These are phyloP conservation scores for Schoenoplectus tabernaemontani DNA, from an alignment of 202 grass and related monocot species.

Conservation along the genomic window DNA sequence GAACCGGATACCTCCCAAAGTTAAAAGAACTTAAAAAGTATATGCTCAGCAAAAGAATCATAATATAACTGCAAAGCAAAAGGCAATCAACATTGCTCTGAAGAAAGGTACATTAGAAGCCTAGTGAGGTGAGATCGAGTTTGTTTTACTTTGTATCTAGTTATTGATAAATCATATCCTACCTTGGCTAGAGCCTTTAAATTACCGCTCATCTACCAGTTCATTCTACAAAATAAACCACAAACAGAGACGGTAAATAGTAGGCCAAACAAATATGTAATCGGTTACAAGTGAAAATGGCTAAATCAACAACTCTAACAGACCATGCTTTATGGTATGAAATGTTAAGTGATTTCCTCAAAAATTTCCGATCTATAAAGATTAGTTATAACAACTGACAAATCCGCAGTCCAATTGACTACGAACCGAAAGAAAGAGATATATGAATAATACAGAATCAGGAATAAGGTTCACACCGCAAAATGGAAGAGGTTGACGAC, in stretches of 20 bases:
- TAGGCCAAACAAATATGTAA: neutral
- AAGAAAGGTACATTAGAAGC: neutral
- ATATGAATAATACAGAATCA: neutral
- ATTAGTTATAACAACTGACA: no score
- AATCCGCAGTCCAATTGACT: no score
- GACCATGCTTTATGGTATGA: neutral
- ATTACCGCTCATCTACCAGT: neutral
- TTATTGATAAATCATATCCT: neutral
- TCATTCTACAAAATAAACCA: neutral
- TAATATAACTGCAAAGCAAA: neutral
- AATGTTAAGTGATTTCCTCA: no score
- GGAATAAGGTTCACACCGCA: neutral
- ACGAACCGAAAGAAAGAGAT: no score
- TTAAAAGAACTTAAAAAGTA: neutral
- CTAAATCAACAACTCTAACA: slow-evolving; percentile 5
- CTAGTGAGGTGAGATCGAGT: neutral
- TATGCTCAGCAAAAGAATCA: neutral
- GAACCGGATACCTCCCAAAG: neutral
- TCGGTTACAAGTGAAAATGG: neutral
- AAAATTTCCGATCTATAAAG: no score
- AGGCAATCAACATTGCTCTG: neutral
- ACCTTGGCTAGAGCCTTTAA: neutral
- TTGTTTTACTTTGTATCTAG: neutral
- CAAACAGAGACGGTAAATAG: neutral
- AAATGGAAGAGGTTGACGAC: slow-evolving; percentile 37